Percentiles rank a stretch among this genome's conserved stretches.
Conservation (phyloP, 352 stramenopile species). For the Peronospora destructor region DNA sequence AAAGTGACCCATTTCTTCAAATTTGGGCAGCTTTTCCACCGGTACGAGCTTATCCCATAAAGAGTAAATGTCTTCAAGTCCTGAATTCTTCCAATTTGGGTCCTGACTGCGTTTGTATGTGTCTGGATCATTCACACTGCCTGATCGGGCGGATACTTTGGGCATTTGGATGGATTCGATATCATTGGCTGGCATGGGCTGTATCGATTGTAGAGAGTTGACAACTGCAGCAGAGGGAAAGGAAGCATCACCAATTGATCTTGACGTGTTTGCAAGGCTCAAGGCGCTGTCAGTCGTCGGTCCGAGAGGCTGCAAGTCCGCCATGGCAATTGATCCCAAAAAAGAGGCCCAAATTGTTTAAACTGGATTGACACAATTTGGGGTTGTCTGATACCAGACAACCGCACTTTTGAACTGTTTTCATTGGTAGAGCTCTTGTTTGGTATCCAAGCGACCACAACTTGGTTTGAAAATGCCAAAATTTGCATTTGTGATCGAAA, state of each 20-base stretch:
- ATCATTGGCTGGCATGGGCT: constrained; percentile 6
- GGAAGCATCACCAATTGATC: neutral
- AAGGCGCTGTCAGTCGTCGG: neutral
- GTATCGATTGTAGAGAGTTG: neutral
- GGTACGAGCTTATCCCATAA: constrained; percentile 81
- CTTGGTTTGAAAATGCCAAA: too few relatives aligned
- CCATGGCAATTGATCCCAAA: constrained; percentile 11
- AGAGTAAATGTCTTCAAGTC: constrained; percentile 84
- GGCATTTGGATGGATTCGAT: constrained; percentile 30
- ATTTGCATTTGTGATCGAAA: too few relatives aligned
- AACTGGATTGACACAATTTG: too few relatives aligned
- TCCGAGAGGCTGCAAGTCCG: constrained; percentile 13
- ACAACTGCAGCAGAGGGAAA: constrained; percentile 2
- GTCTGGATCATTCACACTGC: constrained; percentile 67
- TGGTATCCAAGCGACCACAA: too few relatives aligned
- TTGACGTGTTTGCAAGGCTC: constrained; percentile 4
- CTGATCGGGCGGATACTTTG: constrained; percentile 1
- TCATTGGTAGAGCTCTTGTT: too few relatives aligned
- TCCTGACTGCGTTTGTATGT: constrained; percentile 85
- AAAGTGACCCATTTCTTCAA: constrained; percentile 77
- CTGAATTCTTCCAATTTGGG: constrained; percentile 72
- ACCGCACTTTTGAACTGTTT: too few relatives aligned
- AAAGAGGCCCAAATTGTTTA: too few relatives aligned
- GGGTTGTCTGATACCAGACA: too few relatives aligned
- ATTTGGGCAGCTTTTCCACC: constrained; percentile 53